phyloP scores from a whole-genome alignment of 129 eudicot genomes.

The Mikania micrantha region DNA sequence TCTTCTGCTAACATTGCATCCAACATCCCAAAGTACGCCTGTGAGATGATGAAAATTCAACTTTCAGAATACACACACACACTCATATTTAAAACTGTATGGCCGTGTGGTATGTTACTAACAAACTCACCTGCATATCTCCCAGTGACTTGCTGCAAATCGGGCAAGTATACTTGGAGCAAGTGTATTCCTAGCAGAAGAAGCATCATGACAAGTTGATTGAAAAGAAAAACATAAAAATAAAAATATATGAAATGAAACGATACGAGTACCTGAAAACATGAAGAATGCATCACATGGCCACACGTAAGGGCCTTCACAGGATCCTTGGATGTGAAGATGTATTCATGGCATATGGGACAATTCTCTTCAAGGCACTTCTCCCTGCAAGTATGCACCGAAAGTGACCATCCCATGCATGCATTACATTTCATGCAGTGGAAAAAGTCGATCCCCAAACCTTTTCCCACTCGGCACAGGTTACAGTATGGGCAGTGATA shows the following conservation, averaged over 20 bases:
- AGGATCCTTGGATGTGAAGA: slow-evolving; percentile 78
- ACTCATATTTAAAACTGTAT: neutral
- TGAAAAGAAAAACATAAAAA: neutral
- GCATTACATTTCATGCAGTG: slow-evolving; percentile 99
- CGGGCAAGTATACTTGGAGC: slow-evolving; percentile 72
- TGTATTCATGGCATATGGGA: slow-evolving; percentile 87
- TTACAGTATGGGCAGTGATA: slow-evolving; percentile 97
- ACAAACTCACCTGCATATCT: slow-evolving; percentile 63
- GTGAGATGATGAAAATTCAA: slow-evolving; percentile 7
- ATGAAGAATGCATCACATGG: slow-evolving; percentile 88
- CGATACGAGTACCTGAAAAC: slow-evolving; percentile 64
- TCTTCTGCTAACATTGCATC: slow-evolving; percentile 89
- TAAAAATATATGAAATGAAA: neutral
- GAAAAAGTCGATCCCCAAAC: slow-evolving; percentile 80
- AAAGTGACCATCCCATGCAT: slow-evolving; percentile 70
- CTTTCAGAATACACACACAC: neutral
- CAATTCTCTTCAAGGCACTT: slow-evolving; percentile 88
- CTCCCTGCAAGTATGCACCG: slow-evolving; percentile 74
- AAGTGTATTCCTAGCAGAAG: slow-evolving; percentile 69
- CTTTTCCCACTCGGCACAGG: slow-evolving; percentile 93
- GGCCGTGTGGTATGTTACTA: neutral
- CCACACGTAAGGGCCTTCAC: slow-evolving; percentile 90
- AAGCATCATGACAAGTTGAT: neutral
- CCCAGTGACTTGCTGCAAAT: slow-evolving; percentile 98
- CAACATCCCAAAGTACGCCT: slow-evolving; percentile 82